Conservation (phyloP, 495 filamentous ascomycete species). For the Cercophora scortea region DNA sequence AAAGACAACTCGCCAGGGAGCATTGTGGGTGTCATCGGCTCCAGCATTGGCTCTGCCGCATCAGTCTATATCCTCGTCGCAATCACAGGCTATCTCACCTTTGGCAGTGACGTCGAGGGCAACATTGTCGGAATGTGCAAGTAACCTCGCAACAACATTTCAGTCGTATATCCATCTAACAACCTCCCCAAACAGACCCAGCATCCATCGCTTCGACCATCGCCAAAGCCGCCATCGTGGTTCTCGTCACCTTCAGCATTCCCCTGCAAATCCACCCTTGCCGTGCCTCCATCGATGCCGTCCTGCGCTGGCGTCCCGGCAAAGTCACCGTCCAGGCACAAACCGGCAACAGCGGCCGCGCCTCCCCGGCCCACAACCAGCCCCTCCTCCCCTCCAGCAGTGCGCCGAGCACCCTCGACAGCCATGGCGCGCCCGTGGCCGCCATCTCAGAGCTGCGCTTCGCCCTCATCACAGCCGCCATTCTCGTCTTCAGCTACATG, state of each 20-base stretch:
- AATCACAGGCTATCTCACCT: conserved; percentile 91
- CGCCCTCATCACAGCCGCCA: conserved; percentile 76
- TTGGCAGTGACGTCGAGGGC: conserved; percentile 74
- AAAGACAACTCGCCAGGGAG: conserved; percentile 69
- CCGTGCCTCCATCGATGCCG: conserved; percentile 84
- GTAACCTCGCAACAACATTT: conserved; percentile 7
- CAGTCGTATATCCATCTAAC: not conserved
- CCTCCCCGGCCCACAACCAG: conserved; percentile 29
- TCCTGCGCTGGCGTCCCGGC: conserved; percentile 86
- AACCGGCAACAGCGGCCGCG: conserved; percentile 14
- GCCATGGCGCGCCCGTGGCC: conserved; percentile 31
- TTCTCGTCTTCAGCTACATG: conserved; percentile 76
- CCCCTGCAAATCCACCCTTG: conserved; percentile 94
- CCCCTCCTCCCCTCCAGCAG: conserved; percentile 32
- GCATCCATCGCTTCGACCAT: conserved; percentile 80
- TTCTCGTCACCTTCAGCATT: conserved; percentile 95
- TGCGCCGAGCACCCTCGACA: conserved; percentile 15
- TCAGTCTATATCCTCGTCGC: conserved; percentile 83
- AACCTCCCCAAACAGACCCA: conserved; percentile 39
- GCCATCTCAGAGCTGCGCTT: conserved; percentile 82
- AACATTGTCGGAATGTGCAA: conserved; percentile 92
- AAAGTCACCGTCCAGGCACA: conserved; percentile 60
- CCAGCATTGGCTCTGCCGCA: conserved; percentile 75
- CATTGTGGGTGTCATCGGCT: conserved; percentile 69
- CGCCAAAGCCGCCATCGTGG: conserved; percentile 87